Percentiles rank a stretch among this genome's conserved stretches.
Evolutionary conservation across 2,329 filamentous ascomycete species (phyloP).

Genomic region (Talaromyces sp.): DNA sequence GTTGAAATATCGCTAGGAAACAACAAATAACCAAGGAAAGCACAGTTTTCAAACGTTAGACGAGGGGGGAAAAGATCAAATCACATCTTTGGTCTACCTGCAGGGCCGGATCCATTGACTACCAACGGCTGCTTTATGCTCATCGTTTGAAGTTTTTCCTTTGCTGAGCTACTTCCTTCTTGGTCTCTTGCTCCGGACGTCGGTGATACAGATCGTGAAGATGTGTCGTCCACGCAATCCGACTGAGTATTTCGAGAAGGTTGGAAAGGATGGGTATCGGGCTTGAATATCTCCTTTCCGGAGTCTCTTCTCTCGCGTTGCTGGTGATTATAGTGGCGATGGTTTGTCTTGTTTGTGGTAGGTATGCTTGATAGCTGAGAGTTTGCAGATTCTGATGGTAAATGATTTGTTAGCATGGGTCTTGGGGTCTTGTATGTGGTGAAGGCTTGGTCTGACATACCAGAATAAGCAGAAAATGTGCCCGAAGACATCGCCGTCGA

Average conservation of each 20-base stretch:
- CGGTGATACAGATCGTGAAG: slow-evolving; percentile 9
- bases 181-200: background rate
- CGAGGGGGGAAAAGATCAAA: background rate
- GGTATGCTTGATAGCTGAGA: background rate
- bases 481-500: background rate
- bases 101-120: slow-evolving; percentile 30
- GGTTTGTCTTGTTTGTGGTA: background rate
- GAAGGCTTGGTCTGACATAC: background rate
- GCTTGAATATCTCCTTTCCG: slow-evolving; percentile 11
- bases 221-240: background rate
- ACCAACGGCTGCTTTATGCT: slow-evolving; percentile 31
- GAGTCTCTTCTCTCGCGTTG: slow-evolving; percentile 14
- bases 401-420: background rate
- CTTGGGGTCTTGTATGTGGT: too few relatives aligned
- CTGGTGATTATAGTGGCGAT: background rate
- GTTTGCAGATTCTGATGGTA: background rate
- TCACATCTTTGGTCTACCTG: slow-evolving; percentile 10
- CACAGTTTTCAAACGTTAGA: background rate
- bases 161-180: background rate
- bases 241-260: background rate
- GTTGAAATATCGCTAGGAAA: background rate
- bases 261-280: background rate
- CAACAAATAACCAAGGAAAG: background rate
- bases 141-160: background rate
- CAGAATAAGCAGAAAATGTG: slow-evolving; percentile 7